Base-by-base conservation (phyloP, 1,284 basidiomycete species). In the Apiotrichum porosum region DNA sequence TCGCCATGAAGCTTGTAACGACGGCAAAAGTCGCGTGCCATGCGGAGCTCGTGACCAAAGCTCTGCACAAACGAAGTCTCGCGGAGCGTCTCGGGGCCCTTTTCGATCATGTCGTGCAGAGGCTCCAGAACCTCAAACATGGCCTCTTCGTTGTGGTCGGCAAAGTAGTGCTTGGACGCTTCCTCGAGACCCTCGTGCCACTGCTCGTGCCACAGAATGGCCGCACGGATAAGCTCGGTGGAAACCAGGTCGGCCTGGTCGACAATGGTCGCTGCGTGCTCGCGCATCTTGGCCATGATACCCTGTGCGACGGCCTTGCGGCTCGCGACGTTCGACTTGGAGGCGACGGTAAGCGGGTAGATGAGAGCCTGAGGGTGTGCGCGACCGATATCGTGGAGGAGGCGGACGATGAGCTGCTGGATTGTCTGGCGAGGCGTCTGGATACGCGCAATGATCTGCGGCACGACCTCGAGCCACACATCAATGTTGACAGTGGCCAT, bases 171-270 rank as follows among this genome's bases (percentile, higher is more conserved):
- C 43, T 95, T 82, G 12, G 93, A 97, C 3, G 95, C 95, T 72
- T 99, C 95, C 74, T 98, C 95, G 19, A 99, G 78, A 13, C 91
- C 93, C 76, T 99, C 95, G 65, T 97, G 92, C 95, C 95, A 99
- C 64, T 95, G 79, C 71, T 99, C 95, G 65, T 98, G 93, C 95
- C 95, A 99, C 17, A 99, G 77, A 55, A 99, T 98, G 3, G 95
- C 95, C 4, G 97, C 91, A 14, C 95, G 85, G 58, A 98, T 97
- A 26, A 99, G 81, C 71, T 99, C 95, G 39, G 89, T 85, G 69
- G 88, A 89, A 66, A 99, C 91, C 17, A 97, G 72, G 46, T 87
- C 76, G 13, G 95, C 95, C 77, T 98, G 94, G 57, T 87, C 86
- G 37, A 98, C 94, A 34, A 98, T 88, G 2, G 76, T 75, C 4